Evolutionary conservation across 2,329 filamentous ascomycete species (phyloP).

Genomic region (Rhynchosporium agropyri): DNA sequence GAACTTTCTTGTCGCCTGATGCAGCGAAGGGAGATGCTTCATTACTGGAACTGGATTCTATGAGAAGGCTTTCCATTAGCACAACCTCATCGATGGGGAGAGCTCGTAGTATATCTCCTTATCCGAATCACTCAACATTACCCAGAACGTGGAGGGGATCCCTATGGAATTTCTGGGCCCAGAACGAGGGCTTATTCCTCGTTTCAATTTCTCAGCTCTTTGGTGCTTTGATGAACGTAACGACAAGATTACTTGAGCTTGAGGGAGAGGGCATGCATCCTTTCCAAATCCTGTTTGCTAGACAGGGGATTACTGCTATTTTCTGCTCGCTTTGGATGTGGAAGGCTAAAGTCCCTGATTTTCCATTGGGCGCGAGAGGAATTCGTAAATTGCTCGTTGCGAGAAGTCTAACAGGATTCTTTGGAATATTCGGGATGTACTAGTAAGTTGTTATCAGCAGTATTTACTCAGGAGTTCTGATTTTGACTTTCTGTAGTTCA

Average conservation of each 20-base stretch:
- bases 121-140: constrained; percentile 18
- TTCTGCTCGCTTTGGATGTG: constrained; percentile 74
- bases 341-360: constrained; percentile 66
- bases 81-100: constrained; percentile 45
- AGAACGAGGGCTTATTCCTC: constrained; percentile 72
- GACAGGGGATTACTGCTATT: constrained; percentile 74
- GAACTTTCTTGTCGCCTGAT: constrained; percentile 28
- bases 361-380: constrained; percentile 68
- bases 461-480: background rate
- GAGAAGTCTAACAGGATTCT: constrained; percentile 71
- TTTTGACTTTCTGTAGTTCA: constrained; percentile 48
- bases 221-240: constrained; percentile 82
- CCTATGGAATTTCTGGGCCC: constrained; percentile 54
- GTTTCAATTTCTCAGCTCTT: constrained; percentile 80
- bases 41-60: constrained; percentile 41
- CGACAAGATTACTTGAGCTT: constrained; percentile 74
- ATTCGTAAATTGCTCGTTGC: constrained; percentile 69
- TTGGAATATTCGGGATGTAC: constrained; percentile 72
- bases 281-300: constrained; percentile 79
- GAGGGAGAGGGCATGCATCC: constrained; percentile 75
- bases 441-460: constrained; percentile 30
- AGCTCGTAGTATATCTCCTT: constrained; percentile 31
- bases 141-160: constrained; percentile 29
- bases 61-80: constrained; percentile 48
- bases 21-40: constrained; percentile 21